phyloP scores from a whole-genome alignment of 2,329 filamentous ascomycete genomes.

The Myriosclerotinia duriaeana region DNA sequence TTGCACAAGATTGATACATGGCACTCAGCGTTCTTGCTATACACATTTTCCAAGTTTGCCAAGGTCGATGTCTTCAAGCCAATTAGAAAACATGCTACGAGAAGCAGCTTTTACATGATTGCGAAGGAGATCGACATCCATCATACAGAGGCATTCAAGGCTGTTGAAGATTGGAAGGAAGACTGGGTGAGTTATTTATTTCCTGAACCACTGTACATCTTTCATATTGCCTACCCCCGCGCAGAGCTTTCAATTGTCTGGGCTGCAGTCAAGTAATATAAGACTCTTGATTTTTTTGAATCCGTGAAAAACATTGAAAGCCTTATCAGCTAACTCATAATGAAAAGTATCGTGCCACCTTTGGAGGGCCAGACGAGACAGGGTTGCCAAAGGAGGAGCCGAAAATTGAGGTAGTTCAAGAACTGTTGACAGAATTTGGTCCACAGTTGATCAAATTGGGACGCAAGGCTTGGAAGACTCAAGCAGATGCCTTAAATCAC shows the following conservation, averaged over 20 bases:
- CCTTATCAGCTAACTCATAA: background rate
- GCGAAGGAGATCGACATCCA: conserved; percentile 31
- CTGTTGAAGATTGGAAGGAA: conserved; percentile 31
- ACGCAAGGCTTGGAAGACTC: conserved; percentile 31
- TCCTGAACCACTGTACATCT: no score
- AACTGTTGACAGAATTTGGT: conserved; percentile 30
- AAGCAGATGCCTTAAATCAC: conserved; percentile 30
- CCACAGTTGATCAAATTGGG: conserved; percentile 27
- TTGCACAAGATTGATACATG: conserved; percentile 35
- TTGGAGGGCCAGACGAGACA: conserved; percentile 28
- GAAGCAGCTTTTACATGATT: conserved; percentile 36
- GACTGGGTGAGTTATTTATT: conserved; percentile 24
- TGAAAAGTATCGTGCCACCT: conserved; percentile 28
- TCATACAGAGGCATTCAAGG: conserved; percentile 23
- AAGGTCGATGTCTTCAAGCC: conserved; percentile 34
- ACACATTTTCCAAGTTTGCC: conserved; percentile 33
- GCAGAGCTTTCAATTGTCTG: background rate
- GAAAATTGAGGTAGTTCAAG: conserved; percentile 22
- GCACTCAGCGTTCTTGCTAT: conserved; percentile 28
- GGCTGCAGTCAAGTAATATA: background rate
- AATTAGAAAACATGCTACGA: conserved; percentile 28
- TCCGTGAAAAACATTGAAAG: background rate
- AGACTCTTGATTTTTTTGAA: background rate
- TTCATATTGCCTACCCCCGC: background rate
- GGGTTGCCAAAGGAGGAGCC: conserved; percentile 22